These are phyloP conservation scores for Medicago ruthenica DNA, from an alignment of 306 rosid species.

Conservation along the genomic window DNA sequence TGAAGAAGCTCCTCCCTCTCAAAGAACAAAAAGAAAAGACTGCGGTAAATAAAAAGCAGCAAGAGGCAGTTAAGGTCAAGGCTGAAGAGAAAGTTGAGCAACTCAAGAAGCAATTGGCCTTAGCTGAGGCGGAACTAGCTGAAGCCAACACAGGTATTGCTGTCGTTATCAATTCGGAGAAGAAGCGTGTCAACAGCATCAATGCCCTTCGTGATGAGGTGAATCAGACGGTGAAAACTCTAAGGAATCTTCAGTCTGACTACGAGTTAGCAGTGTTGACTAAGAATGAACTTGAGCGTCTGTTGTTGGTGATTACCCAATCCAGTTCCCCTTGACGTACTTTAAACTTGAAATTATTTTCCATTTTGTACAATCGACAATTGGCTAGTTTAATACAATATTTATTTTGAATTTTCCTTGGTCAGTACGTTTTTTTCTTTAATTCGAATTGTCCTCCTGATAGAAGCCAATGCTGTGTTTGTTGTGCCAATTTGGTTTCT, in stretches of 20 bases:
- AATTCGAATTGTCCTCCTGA: background rate
- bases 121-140: background rate
- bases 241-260: background rate
- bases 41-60: background rate
- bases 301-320: background rate
- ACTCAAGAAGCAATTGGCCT: constrained; percentile 5
- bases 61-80: constrained; percentile 1
- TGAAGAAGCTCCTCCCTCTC: background rate
- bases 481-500: background rate
- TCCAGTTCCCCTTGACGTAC: background rate
- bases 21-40: background rate
- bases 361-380: background rate
- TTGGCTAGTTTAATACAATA: background rate
- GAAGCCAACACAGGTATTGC: background rate
- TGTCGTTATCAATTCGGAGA: background rate
- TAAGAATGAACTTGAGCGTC: background rate
- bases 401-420: background rate
- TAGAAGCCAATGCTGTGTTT: background rate
- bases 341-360: background rate
- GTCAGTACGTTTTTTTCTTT: background rate
- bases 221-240: background rate
- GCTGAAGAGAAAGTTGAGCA: background rate
- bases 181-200: background rate
- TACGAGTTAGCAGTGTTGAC: background rate
- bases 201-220: constrained; percentile 2